phyloP scores from a whole-genome alignment of 768 basidiomycete species.

The Lentinula detonsa region DNA sequence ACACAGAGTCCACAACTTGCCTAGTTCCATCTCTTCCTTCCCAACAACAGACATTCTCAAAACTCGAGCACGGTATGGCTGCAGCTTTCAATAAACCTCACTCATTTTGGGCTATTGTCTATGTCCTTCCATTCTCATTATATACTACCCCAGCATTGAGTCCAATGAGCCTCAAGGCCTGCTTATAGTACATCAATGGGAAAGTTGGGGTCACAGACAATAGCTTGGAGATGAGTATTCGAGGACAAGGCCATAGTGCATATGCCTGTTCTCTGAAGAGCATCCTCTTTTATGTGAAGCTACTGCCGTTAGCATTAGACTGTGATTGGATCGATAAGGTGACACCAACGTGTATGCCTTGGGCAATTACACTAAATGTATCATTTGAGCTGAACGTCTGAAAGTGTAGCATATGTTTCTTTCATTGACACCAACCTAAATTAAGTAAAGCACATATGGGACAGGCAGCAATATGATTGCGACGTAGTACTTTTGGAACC shows the following conservation, averaged over 20 bases:
- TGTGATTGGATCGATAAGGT: too few species aligned
- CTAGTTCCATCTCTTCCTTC: too few species aligned
- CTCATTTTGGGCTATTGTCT: slow-evolving; percentile 22
- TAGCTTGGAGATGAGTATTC: background rate
- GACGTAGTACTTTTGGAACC: background rate
- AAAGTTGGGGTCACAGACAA: slow-evolving; percentile 29
- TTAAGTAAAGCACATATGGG: background rate
- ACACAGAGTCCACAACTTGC: too few species aligned
- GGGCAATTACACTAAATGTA: too few species aligned
- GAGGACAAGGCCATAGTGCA: too few species aligned
- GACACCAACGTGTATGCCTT: too few species aligned
- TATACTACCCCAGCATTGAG: slow-evolving; percentile 25
- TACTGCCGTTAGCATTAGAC: too few species aligned
- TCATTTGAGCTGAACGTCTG: background rate
- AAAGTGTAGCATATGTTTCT: background rate
- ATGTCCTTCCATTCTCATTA: slow-evolving; percentile 55
- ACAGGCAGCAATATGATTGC: background rate
- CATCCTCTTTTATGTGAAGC: too few species aligned
- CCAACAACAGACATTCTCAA: too few species aligned
- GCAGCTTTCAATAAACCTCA: background rate
- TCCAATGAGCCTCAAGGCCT: slow-evolving; percentile 16
- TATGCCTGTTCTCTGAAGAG: background rate
- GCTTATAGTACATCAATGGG: slow-evolving; percentile 27
- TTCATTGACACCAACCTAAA: background rate
- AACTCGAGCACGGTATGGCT: too few species aligned